Evolutionary conservation across 768 basidiomycete species (phyloP).

Genomic region (Sporobolomyces roseus): DNA sequence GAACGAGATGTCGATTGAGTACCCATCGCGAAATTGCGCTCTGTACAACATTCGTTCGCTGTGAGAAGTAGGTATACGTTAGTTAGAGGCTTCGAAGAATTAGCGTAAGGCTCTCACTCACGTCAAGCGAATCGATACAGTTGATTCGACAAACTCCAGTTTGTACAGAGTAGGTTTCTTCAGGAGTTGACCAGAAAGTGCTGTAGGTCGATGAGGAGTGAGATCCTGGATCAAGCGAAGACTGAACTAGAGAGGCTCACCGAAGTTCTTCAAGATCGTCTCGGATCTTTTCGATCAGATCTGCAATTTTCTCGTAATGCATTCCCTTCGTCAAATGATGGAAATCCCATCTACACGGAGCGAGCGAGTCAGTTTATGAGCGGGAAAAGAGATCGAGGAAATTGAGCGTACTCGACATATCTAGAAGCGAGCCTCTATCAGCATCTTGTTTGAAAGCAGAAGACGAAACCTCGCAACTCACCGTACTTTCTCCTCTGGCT

Average conservation of each 20-base stretch:
- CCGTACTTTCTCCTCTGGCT: slow-evolving; percentile 48
- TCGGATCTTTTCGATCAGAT: slow-evolving; percentile 32
- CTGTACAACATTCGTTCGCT: slow-evolving; percentile 45
- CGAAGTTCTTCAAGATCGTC: slow-evolving; percentile 36
- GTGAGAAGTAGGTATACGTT: background rate
- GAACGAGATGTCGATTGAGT: slow-evolving; percentile 53
- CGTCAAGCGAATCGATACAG: slow-evolving; percentile 45
- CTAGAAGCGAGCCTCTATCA: too few species aligned
- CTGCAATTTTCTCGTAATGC: slow-evolving; percentile 52
- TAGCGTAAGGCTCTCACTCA: slow-evolving; percentile 1
- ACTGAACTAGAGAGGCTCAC: slow-evolving; percentile 26
- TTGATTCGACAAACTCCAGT: slow-evolving; percentile 37
- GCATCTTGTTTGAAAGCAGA: too few species aligned
- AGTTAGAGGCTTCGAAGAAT: background rate
- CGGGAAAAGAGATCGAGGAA: background rate
- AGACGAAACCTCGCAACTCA: slow-evolving; percentile 34
- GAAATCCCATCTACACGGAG: slow-evolving; percentile 16
- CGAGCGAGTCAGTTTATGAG: background rate
- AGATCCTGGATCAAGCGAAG: background rate
- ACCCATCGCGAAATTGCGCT: slow-evolving; percentile 87
- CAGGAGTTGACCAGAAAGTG: slow-evolving; percentile 40
- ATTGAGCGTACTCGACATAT: slow-evolving; percentile 19
- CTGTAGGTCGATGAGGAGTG: slow-evolving; percentile 14
- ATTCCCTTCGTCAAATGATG: slow-evolving; percentile 66
- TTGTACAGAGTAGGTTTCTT: slow-evolving; percentile 32